Percentiles rank a stretch among this genome's conserved stretches.
Conservation (phyloP, 1,284 basidiomycete genomes). For the Retiboletus flavoniger region DNA sequence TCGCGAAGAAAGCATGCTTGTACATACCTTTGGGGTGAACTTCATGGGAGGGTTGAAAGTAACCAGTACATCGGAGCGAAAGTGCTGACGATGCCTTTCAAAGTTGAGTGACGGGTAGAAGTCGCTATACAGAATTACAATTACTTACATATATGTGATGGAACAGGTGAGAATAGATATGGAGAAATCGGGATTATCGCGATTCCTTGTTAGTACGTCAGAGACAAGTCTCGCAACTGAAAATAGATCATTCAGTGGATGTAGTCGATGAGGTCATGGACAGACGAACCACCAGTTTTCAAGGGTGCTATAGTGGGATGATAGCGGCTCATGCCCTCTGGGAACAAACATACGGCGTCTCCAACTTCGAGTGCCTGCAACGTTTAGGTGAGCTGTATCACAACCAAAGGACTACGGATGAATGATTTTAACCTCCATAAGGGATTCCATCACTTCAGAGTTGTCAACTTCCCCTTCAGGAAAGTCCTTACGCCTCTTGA, state of each 20-base stretch:
- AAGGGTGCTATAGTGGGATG: slow-evolving; percentile 80
- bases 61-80: slow-evolving; percentile 82
- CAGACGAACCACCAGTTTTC: slow-evolving; percentile 71
- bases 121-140: slow-evolving; percentile 12
- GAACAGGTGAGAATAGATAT: slow-evolving; percentile 75
- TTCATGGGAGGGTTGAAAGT: slow-evolving; percentile 75
- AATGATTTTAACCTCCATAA: slow-evolving; percentile 53
- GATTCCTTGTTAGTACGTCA: slow-evolving; percentile 71
- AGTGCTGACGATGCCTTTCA: slow-evolving; percentile 63
- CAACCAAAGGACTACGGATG: not conserved
- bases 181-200: slow-evolving; percentile 65
- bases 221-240: slow-evolving; percentile 78
- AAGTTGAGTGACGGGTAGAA: not conserved
- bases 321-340: slow-evolving; percentile 81
- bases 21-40: slow-evolving; percentile 59
- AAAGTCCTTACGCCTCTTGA: slow-evolving; percentile 73
- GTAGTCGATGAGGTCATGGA: not conserved
- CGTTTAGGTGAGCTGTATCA: not conserved
- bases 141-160: slow-evolving; percentile 73
- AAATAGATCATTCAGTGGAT: slow-evolving; percentile 5
- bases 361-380: slow-evolving; percentile 69
- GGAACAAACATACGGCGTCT: slow-evolving; percentile 79
- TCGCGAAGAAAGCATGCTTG: not conserved
- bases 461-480: slow-evolving; percentile 60
- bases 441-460: slow-evolving; percentile 59